A percentile compares a stretch with the other conserved stretches of the same genome.
Conservation (phyloP, 768 basidiomycete species). For the Russula compacta region DNA sequence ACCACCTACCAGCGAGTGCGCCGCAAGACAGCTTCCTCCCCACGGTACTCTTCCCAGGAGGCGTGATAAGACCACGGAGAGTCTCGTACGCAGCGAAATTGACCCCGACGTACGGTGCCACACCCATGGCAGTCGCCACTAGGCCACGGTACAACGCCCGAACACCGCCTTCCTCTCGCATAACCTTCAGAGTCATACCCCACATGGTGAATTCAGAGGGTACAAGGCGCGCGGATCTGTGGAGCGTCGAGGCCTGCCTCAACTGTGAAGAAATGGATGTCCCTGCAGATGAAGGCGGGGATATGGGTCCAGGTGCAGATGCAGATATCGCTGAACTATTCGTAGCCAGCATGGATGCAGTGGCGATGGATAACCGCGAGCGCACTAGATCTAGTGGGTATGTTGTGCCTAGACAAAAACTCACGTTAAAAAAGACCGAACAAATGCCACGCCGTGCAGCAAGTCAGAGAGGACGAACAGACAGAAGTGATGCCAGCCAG, state of each 20-base stretch:
- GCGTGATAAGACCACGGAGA: slow-evolving; percentile 63
- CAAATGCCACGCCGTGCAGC: background rate
- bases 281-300: slow-evolving; percentile 24
- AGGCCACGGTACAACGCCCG: slow-evolving; percentile 81
- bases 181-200: slow-evolving; percentile 87
- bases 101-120: slow-evolving; percentile 82
- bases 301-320: slow-evolving; percentile 19
- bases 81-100: slow-evolving; percentile 95
- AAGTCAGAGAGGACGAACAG: slow-evolving; percentile 43
- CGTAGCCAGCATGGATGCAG: slow-evolving; percentile 53
- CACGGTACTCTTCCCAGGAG: slow-evolving; percentile 67
- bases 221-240: slow-evolving; percentile 38
- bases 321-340: slow-evolving; percentile 16
- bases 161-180: slow-evolving; percentile 87
- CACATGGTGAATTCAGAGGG: slow-evolving; percentile 58
- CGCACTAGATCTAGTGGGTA: slow-evolving; percentile 93
- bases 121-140: slow-evolving; percentile 75
- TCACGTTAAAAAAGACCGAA: background rate
- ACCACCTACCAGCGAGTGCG: slow-evolving; percentile 63
- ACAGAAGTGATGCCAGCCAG: slow-evolving; percentile 93
- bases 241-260: slow-evolving; percentile 43
- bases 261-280: slow-evolving; percentile 26
- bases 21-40: slow-evolving; percentile 74
- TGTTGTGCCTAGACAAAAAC: slow-evolving; percentile 50
- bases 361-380: slow-evolving; percentile 86